These are phyloP conservation scores for Sporothrix protearum DNA, from an alignment of 2,329 filamentous ascomycete genomes.

Conservation along the genomic window DNA sequence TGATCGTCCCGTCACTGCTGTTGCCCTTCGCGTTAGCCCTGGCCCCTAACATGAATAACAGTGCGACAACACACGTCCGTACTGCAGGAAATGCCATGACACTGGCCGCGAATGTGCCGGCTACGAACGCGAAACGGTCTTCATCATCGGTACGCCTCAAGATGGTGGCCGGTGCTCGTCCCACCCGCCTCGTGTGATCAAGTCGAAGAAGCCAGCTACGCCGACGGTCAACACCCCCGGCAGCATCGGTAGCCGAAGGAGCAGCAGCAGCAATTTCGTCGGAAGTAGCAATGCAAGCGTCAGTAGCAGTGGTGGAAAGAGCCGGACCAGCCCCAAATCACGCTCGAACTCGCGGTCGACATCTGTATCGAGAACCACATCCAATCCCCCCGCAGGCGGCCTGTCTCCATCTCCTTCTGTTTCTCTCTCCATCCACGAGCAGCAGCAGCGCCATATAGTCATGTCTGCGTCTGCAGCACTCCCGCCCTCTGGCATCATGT, in stretches of 20 bases:
- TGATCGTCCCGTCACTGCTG: not conserved
- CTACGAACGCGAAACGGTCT: slow-evolving; percentile 60
- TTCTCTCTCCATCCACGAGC: slow-evolving; percentile 11
- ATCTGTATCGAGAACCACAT: not conserved
- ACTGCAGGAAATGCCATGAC: slow-evolving; percentile 58
- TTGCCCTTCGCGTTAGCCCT: not conserved
- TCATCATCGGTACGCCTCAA: slow-evolving; percentile 58
- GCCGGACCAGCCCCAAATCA: not conserved
- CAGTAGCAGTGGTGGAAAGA: slow-evolving; percentile 9
- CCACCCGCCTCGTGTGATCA: slow-evolving; percentile 50
- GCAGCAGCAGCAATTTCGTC: slow-evolving; percentile 10
- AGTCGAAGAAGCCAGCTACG: slow-evolving; percentile 35
- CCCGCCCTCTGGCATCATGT: not conserved
- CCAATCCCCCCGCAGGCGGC: slow-evolving; percentile 13
- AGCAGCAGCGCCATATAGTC: not conserved
- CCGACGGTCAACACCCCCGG: not conserved
- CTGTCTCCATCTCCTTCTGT: slow-evolving; percentile 18
- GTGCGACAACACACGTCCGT: slow-evolving; percentile 61
- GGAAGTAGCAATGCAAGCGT: slow-evolving; percentile 1
- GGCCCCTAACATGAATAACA: slow-evolving; percentile 30
- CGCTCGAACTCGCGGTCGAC: slow-evolving; percentile 3
- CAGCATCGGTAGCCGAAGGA: slow-evolving; percentile 23
- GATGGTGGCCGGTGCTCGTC: slow-evolving; percentile 55
- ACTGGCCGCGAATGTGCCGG: slow-evolving; percentile 57
- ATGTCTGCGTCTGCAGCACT: not conserved